Evolutionary conservation across 2,329 filamentous ascomycete genomes (phyloP).

Genomic region (Penicillium sp.): DNA sequence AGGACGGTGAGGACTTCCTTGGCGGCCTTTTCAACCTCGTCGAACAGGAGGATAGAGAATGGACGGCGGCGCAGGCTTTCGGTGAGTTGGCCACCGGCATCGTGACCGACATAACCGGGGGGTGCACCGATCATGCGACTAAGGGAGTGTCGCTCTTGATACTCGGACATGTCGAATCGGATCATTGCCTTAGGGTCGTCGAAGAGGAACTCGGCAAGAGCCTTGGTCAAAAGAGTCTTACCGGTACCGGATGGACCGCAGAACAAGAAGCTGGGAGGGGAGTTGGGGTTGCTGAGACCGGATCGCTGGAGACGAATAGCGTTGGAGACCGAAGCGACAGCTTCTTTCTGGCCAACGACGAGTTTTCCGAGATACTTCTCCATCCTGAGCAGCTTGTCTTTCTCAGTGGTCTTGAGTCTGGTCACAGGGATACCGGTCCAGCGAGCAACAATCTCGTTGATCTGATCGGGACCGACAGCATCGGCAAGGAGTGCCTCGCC

Average conservation of each 20-base stretch:
- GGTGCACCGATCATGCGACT: slow-evolving; percentile 98
- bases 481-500: slow-evolving; percentile 81
- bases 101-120: slow-evolving; percentile 94
- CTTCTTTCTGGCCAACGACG: slow-evolving; percentile 92
- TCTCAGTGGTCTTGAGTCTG: slow-evolving; percentile 89
- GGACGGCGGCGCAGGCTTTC: slow-evolving; percentile 91
- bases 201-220: slow-evolving; percentile 95
- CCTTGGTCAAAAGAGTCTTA: slow-evolving; percentile 96
- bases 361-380: slow-evolving; percentile 80
- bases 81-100: slow-evolving; percentile 92
- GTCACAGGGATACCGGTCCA: slow-evolving; percentile 99
- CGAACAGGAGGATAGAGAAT: slow-evolving; percentile 96
- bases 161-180: slow-evolving; percentile 99
- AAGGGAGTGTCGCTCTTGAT: slow-evolving; percentile 93
- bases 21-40: slow-evolving; percentile 97
- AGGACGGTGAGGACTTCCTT: slow-evolving; percentile 97
- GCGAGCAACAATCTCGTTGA: slow-evolving; percentile 95
- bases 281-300: slow-evolving; percentile 91
- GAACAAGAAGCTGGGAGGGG: slow-evolving; percentile 97
- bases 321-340: slow-evolving; percentile 89
- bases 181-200: slow-evolving; percentile 98
- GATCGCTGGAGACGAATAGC: slow-evolving; percentile 94
- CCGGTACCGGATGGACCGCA: slow-evolving; percentile 97
- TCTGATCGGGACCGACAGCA: slow-evolving; percentile 93
- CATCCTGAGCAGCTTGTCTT: slow-evolving; percentile 98